A percentile compares a stretch with the other conserved stretches of the same genome.
These are phyloP conservation scores for Cercophora sp. DNA, from an alignment of 495 filamentous ascomycete genomes.

Conservation along the genomic window DNA sequence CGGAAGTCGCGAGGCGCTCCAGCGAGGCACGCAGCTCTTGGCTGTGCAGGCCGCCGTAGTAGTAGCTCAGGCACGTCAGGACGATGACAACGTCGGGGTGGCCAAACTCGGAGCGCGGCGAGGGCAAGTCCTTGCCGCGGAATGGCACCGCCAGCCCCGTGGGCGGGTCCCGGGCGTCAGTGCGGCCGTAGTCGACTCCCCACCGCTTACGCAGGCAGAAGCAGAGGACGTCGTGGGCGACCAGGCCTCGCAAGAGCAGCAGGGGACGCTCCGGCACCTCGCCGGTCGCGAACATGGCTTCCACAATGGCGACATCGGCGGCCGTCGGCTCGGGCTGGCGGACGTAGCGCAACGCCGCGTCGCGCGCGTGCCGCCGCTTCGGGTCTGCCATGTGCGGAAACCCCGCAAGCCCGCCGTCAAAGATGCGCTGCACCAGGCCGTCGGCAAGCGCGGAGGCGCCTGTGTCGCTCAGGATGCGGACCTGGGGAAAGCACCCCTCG, in stretches of 20 bases:
- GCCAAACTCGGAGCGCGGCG: slow-evolving; percentile 63
- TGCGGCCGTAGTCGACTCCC: slow-evolving; percentile 64
- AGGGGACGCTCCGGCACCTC: slow-evolving; percentile 36
- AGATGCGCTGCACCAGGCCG: slow-evolving; percentile 32
- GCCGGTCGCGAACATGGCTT: slow-evolving; percentile 36
- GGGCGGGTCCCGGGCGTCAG: slow-evolving; percentile 33
- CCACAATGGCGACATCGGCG: slow-evolving; percentile 32
- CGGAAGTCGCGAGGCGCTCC: slow-evolving; percentile 46
- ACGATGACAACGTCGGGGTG: slow-evolving; percentile 68
- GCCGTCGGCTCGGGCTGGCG: slow-evolving; percentile 23
- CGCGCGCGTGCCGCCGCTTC: slow-evolving; percentile 32
- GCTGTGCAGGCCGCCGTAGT: slow-evolving; percentile 58
- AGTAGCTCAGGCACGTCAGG: slow-evolving; percentile 66
- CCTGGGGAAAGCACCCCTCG: slow-evolving; percentile 40
- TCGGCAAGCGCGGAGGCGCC: slow-evolving; percentile 31
- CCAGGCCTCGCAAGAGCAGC: slow-evolving; percentile 57
- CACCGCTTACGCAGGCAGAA: slow-evolving; percentile 61
- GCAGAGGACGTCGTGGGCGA: slow-evolving; percentile 52
- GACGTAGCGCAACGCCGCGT: slow-evolving; percentile 44
- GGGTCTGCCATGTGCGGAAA: too few relatives aligned
- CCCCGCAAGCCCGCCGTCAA: slow-evolving; percentile 34
- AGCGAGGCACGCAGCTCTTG: slow-evolving; percentile 51
- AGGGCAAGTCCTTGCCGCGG: slow-evolving; percentile 63
- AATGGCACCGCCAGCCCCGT: slow-evolving; percentile 66
- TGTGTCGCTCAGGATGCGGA: slow-evolving; percentile 38